phyloP scores from a whole-genome alignment of 2,329 filamentous ascomycete species.

The Trichophyton rubrum region DNA sequence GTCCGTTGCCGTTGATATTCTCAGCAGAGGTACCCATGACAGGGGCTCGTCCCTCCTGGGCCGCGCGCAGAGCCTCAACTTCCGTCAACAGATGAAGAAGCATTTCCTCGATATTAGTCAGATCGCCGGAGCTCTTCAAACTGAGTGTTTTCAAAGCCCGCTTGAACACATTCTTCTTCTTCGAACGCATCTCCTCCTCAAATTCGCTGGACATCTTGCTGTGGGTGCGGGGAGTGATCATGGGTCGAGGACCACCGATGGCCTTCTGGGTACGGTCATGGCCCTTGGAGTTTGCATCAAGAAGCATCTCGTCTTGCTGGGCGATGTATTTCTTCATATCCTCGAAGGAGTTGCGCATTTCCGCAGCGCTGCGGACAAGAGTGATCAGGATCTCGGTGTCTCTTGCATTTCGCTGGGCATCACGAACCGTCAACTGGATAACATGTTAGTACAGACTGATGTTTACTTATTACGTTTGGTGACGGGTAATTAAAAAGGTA shows the following conservation, averaged over 20 bases:
- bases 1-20: conserved; percentile 27
- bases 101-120: conserved; percentile 81
- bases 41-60: conserved; percentile 32
- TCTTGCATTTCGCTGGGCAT: conserved; percentile 87
- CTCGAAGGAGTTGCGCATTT: conserved; percentile 94
- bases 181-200: conserved; percentile 51
- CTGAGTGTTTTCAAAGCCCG: conserved; percentile 85
- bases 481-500: not conserved
- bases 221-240: conserved; percentile 53
- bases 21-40: conserved; percentile 49
- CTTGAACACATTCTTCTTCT: conserved; percentile 88
- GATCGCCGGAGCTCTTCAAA: conserved; percentile 74
- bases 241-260: conserved; percentile 74
- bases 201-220: conserved; percentile 37
- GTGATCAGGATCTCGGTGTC: conserved; percentile 95
- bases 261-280: conserved; percentile 76
- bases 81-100: conserved; percentile 83
- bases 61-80: conserved; percentile 66
- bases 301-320: conserved; percentile 79
- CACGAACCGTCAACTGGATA: conserved; percentile 70
- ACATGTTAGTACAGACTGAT: conserved; percentile 21
- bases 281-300: conserved; percentile 74
- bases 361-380: conserved; percentile 80
- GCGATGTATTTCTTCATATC: conserved; percentile 88
- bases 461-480: not conserved